Evolutionary conservation across 257 asterid genomes (phyloP).

Genomic region (Forsythia suspensa): DNA sequence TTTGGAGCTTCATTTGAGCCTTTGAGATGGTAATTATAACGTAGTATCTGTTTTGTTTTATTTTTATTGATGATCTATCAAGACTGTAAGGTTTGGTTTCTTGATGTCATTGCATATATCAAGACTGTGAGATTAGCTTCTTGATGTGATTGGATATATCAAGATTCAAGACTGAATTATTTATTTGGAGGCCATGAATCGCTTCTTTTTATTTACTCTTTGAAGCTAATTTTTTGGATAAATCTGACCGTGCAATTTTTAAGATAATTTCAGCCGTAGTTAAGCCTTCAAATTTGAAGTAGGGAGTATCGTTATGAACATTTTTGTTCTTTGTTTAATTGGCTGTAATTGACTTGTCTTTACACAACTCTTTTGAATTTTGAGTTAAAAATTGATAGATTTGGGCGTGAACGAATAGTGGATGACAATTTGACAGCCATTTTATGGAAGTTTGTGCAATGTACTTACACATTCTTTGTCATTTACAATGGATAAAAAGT

Average conservation of each 20-base stretch:
- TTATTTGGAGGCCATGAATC: constrained; percentile 3
- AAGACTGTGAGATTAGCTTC: not conserved
- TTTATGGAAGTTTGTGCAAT: not conserved
- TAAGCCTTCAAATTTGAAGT: not conserved
- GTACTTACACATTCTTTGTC: not conserved
- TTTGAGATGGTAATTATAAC: constrained; percentile 27
- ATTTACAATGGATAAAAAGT: not conserved
- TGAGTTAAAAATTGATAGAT: not conserved
- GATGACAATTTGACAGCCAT: not conserved
- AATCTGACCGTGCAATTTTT: not conserved
- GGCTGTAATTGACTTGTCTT: not conserved
- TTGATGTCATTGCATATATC: not conserved
- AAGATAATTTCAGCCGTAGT: not conserved
- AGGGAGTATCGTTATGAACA: not conserved
- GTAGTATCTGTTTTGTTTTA: not conserved
- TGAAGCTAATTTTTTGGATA: constrained; percentile 13
- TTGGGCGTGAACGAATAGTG: not conserved
- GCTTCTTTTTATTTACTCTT: not conserved
- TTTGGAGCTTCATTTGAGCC: constrained; percentile 15
- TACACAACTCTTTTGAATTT: not conserved
- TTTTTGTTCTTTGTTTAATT: not conserved
- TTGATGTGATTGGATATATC: not conserved
- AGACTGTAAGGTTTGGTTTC: not conserved
- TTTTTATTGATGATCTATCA: not conserved
- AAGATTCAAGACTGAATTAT: constrained; percentile 12